A percentile compares a stretch with the other conserved stretches of the same genome.
phyloP scores from a whole-genome alignment of 805 yeast genomes.

The Barnettozyma siamensis region DNA sequence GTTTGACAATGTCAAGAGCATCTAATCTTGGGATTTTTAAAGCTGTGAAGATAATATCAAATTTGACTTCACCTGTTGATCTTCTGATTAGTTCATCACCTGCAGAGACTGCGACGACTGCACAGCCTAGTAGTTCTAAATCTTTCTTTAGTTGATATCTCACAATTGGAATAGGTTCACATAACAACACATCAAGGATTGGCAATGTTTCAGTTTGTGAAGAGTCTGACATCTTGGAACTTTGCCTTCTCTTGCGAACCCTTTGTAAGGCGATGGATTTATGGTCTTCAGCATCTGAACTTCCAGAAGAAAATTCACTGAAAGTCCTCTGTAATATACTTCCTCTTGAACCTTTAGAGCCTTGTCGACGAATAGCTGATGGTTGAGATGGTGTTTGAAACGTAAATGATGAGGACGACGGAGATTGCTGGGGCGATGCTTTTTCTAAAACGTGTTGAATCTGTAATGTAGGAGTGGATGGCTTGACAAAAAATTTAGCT shows the following conservation, averaged over 20 bases:
- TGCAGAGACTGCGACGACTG: constrained; percentile 66
- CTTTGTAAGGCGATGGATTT: constrained; percentile 44
- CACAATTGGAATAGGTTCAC: constrained; percentile 84
- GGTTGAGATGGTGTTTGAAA: neutral
- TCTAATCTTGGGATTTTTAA: constrained; percentile 60
- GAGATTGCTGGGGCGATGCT: constrained; percentile 6
- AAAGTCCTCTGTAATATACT: constrained; percentile 22
- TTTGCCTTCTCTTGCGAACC: constrained; percentile 49
- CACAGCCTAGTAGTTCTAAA: constrained; percentile 67
- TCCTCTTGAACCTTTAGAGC: constrained; percentile 17
- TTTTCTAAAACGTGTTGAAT: constrained; percentile 1
- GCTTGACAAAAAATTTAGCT: constrained; percentile 14
- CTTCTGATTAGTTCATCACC: constrained; percentile 82
- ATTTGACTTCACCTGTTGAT: constrained; percentile 76
- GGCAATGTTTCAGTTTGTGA: constrained; percentile 21
- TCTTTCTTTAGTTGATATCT: constrained; percentile 59
- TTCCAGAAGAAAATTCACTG: constrained; percentile 42
- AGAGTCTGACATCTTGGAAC: constrained; percentile 31
- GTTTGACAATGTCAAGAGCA: constrained; percentile 69
- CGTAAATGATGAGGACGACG: neutral
- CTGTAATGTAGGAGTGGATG: constrained; percentile 17
- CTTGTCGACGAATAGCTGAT: constrained; percentile 3
- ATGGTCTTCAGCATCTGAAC: constrained; percentile 63
- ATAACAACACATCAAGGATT: constrained; percentile 61
- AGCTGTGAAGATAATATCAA: constrained; percentile 79